These are phyloP conservation scores for Beta vulgaris DNA, from an alignment of 148 eudicot genomes.

Conservation along the genomic window DNA sequence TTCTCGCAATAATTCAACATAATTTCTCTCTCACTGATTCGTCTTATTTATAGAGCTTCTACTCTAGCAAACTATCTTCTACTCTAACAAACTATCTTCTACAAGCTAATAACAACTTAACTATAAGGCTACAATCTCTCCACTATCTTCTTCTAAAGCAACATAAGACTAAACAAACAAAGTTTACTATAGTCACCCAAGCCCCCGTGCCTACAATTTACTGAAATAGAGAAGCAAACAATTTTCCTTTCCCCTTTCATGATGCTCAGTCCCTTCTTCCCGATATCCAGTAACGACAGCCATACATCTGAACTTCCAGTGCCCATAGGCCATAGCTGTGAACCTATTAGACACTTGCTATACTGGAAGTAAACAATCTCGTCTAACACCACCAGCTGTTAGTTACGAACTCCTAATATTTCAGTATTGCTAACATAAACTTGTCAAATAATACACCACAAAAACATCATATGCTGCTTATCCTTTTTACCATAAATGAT, in stretches of 20 bases:
- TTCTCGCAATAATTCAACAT: too few species aligned
- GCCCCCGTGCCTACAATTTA: background rate
- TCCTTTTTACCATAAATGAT: too few species aligned
- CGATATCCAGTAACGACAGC: background rate
- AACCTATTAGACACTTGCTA: background rate
- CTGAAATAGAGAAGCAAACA: background rate
- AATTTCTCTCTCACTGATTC: too few species aligned
- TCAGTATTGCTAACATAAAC: background rate
- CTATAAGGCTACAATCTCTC: too few species aligned
- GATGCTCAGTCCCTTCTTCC: background rate
- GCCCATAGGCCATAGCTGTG: background rate
- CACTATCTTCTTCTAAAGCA: too few species aligned
- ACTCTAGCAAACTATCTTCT: too few species aligned
- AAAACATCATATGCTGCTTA: background rate
- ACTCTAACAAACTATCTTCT: too few species aligned
- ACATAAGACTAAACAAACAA: too few species aligned
- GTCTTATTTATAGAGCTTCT: too few species aligned
- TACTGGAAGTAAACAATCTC: background rate
- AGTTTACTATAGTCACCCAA: background rate
- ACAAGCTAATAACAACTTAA: too few species aligned
- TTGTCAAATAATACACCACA: background rate
- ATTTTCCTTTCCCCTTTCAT: background rate
- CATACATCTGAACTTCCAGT: background rate
- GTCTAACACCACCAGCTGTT: background rate
- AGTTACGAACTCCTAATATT: background rate